These are phyloP conservation scores for Globisporangium uncinulatum DNA, from an alignment of 352 stramenopile species.

Conservation along the genomic window DNA sequence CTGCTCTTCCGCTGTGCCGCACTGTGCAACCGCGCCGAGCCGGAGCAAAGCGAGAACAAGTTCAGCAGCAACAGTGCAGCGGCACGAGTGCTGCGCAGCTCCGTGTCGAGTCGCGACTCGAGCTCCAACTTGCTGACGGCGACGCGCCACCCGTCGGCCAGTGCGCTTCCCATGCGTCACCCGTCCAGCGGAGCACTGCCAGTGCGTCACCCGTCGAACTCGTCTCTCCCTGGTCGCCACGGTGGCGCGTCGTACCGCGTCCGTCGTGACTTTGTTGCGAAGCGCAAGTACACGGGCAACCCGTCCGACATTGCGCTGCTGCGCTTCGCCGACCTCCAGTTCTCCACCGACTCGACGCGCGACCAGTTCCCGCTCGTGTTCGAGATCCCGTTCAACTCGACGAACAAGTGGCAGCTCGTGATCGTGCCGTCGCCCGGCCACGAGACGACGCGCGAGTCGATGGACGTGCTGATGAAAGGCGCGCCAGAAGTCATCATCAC, in stretches of 20 bases:
- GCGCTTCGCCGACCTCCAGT: constrained; percentile 35
- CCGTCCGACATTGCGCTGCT: constrained; percentile 48
- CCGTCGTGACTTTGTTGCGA: constrained; percentile 14
- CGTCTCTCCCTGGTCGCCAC: constrained; percentile 11
- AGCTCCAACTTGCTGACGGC: background rate
- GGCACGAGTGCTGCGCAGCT: background rate
- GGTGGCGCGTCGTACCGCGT: constrained; percentile 10
- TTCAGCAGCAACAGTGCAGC: background rate
- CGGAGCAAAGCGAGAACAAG: constrained; percentile 6
- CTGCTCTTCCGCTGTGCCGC: constrained; percentile 8
- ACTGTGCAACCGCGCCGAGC: constrained; percentile 34
- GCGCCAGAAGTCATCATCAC: constrained; percentile 90
- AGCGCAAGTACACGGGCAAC: constrained; percentile 44
- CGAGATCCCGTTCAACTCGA: constrained; percentile 65
- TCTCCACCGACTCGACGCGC: constrained; percentile 24
- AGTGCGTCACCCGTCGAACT: too few species aligned
- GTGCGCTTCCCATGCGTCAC: background rate
- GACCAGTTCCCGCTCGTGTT: constrained; percentile 40
- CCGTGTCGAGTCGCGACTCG: background rate
- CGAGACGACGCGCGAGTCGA: constrained; percentile 6
- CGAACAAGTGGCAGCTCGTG: constrained; percentile 63
- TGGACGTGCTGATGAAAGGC: constrained; percentile 89
- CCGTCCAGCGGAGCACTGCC: too few species aligned
- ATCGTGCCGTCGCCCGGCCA: constrained; percentile 26
- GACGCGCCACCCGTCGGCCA: background rate